Conservation (phyloP, 169 alveolate species). For the Cryptosporidium viatorum region DNA sequence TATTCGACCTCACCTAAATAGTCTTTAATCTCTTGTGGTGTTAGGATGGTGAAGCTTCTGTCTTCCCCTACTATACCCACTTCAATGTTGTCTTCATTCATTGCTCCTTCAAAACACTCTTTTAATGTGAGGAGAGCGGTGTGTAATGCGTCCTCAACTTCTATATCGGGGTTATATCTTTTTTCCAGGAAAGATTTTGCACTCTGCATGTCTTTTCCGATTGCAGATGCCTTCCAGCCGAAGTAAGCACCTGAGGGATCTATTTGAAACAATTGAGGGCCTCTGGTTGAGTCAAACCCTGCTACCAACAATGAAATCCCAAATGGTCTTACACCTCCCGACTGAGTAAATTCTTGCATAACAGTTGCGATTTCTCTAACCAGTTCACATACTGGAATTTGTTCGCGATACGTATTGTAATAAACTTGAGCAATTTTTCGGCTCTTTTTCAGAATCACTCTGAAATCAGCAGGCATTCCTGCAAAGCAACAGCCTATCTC, state of each 20-base stretch:
- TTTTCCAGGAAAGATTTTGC: constrained; percentile 96
- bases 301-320: constrained; percentile 97
- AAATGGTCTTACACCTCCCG: constrained; percentile 99
- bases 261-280: constrained; percentile 95
- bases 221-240: constrained; percentile 97
- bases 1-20: constrained; percentile 92
- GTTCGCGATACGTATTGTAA: constrained; percentile 92
- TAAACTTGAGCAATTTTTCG: constrained; percentile 89
- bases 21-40: constrained; percentile 91
- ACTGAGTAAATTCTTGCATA: constrained; percentile 98
- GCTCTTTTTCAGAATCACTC: constrained; percentile 90
- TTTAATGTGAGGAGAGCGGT: constrained; percentile 83
- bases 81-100: constrained; percentile 96
- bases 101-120: constrained; percentile 97
- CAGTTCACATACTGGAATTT: constrained; percentile 93
- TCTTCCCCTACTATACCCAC: constrained; percentile 94
- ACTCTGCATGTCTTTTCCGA: constrained; percentile 96
- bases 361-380: constrained; percentile 95
- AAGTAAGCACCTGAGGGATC: constrained; percentile 99
- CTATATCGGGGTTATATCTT: constrained; percentile 92
- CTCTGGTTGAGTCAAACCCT: constrained; percentile 93
- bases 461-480: constrained; percentile 98
- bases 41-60: constrained; percentile 86
- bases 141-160: constrained; percentile 94
- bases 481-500: constrained; percentile 95